A percentile compares a stretch with the other conserved stretches of the same genome.
These are phyloP conservation scores for Pilobolus umbonatus DNA, from an alignment of 192 early-diverging fungal species.

Conservation along the genomic window DNA sequence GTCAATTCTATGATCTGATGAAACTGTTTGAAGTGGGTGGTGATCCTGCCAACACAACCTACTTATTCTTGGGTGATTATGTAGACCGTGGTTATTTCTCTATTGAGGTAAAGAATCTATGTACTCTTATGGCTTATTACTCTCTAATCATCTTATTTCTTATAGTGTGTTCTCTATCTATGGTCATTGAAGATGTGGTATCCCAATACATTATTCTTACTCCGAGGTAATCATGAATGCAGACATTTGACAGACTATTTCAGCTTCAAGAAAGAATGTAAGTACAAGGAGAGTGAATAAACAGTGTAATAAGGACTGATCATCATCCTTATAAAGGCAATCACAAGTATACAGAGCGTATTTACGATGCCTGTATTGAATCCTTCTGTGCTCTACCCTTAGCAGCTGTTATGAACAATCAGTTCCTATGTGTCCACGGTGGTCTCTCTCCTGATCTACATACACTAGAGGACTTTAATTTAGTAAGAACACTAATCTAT, in stretches of 20 bases:
- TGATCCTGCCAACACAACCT: slow-evolving; percentile 82
- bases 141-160: neutral
- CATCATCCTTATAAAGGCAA: slow-evolving; percentile 46
- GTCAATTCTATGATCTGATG: slow-evolving; percentile 97
- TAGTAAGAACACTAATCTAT: slow-evolving; percentile 24
- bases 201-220: slow-evolving; percentile 76
- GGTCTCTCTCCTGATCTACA: slow-evolving; percentile 90
- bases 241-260: slow-evolving; percentile 97
- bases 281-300: slow-evolving; percentile 7
- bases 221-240: slow-evolving; percentile 97
- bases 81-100: slow-evolving; percentile 97
- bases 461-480: slow-evolving; percentile 84
- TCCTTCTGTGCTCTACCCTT: slow-evolving; percentile 92
- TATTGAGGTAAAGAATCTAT: slow-evolving; percentile 66
- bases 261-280: slow-evolving; percentile 97
- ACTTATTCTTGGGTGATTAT: slow-evolving; percentile 95
- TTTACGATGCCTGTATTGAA: slow-evolving; percentile 89
- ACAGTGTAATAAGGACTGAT: neutral
- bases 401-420: slow-evolving; percentile 90
- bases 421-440: slow-evolving; percentile 95
- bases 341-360: slow-evolving; percentile 89
- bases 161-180: slow-evolving; percentile 85
- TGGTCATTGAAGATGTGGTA: slow-evolving; percentile 92
- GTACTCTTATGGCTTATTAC: neutral
- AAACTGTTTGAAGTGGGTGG: slow-evolving; percentile 98